These are phyloP conservation scores for Flaveria brownii DNA, from an alignment of 129 eudicot genomes.

Conservation along the genomic window DNA sequence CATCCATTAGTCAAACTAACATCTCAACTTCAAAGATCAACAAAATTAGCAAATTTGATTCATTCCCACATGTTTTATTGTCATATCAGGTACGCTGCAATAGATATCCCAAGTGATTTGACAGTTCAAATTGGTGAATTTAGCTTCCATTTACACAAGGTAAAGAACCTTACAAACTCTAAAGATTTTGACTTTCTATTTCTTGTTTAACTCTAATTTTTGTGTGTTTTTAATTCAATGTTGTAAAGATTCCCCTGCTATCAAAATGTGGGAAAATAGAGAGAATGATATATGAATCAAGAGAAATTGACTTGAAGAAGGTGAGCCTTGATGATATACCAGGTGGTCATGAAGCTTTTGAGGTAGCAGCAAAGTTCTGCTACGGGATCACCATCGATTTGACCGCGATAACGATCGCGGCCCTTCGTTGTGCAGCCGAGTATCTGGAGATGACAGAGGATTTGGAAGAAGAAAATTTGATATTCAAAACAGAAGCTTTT, in stretches of 20 bases:
- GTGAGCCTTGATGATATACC: constrained; percentile 66
- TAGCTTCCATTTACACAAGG: constrained; percentile 93
- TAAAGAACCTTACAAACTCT: constrained; percentile 17
- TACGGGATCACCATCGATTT: constrained; percentile 77
- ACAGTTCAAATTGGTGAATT: constrained; percentile 76
- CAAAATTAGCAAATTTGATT: not conserved
- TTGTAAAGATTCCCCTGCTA: constrained; percentile 60
- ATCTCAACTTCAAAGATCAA: not conserved
- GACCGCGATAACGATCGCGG: constrained; percentile 68
- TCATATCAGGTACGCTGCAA: constrained; percentile 58
- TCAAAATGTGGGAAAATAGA: constrained; percentile 84
- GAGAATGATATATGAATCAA: constrained; percentile 68
- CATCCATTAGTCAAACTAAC: constrained; percentile 2
- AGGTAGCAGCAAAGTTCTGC: constrained; percentile 87
- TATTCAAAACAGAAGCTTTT: constrained; percentile 90
- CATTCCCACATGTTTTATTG: not conserved
- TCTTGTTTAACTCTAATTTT: constrained; percentile 1
- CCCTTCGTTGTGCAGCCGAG: constrained; percentile 85
- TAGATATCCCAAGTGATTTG: constrained; percentile 92
- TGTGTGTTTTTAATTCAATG: not conserved
- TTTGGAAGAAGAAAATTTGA: constrained; percentile 87
- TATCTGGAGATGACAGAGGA: constrained; percentile 97
- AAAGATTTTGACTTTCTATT: not conserved
- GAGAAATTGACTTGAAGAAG: constrained; percentile 53
- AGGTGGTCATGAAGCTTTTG: constrained; percentile 84